Evolutionary conservation across 495 filamentous ascomycete genomes (phyloP), one percentile per base, ranked within the genome.

Genomic region (Pseudevernia furfuracea): DNA sequence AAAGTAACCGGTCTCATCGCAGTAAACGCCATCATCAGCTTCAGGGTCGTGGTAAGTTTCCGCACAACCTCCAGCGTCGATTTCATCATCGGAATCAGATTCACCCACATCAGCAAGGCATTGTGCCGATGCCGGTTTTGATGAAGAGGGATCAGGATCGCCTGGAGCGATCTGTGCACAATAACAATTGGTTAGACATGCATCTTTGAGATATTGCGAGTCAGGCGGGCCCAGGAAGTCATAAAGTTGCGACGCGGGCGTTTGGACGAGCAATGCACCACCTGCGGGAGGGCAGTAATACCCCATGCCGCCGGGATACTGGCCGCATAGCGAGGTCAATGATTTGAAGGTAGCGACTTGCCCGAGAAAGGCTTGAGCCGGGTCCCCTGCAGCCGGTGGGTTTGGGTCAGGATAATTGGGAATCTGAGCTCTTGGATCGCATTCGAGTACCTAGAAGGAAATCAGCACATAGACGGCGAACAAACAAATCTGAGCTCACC

Each of bases 121-220:
- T 53, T 53, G 49, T 53, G 49, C 49, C 28, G 49, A 53, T 7
- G 49, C 49, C 23, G 49, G 49, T 32, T 53, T 53, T 30, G 49
- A 53, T 4, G 49, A 30, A 5, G 49, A 53, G 7, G 49, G 49
- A 53, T 53, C 49, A 32, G 49, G 49, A 32, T 53, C 49, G 4
- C 12, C 49, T 53, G 49, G 49, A 2, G 49, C 49, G 10, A 53
- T 32, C 28, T 17, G 9, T 30, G 28, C 6, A 32, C 49, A 53
- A 19, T 53, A 53, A 14, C 49, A 53, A 14, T 53, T 17, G 49
- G 49, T 28, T 12, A 53, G 49, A 19, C 49, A 53, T 32, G 49
- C 49, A 21, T 53, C 49, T 32, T 53, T 53, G 15, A 53, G 49
- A 10, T 53, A 53, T 19, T 53, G 49, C 49, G 49, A 32, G 25